phyloP scores from a whole-genome alignment of 805 yeast genomes.

The Saccharomycopsis javanensis region DNA sequence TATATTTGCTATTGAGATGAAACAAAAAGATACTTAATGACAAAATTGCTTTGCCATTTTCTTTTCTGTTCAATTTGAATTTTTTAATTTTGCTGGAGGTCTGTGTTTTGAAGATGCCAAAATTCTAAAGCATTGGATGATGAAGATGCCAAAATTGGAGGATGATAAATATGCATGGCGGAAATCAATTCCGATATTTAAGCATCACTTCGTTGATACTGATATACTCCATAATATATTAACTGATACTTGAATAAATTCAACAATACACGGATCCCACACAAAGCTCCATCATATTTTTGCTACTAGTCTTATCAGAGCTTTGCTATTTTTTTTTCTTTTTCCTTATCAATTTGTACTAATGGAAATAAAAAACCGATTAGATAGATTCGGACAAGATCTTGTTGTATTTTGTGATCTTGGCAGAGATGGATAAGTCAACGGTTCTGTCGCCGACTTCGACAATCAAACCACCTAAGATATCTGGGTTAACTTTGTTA shows the following conservation, averaged over 20 bases:
- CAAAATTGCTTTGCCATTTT: not conserved
- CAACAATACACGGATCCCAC: too few species aligned
- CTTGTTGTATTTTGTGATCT: conserved; percentile 82
- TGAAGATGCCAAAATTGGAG: too few species aligned
- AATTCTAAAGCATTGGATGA: not conserved
- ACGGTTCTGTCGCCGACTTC: conserved; percentile 96
- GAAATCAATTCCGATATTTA: not conserved
- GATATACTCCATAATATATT: too few species aligned
- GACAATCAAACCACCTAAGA: conserved; percentile 91
- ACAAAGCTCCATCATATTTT: too few species aligned
- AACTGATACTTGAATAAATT: too few species aligned
- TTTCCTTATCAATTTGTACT: not conserved
- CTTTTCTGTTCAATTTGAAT: not conserved
- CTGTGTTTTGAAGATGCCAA: not conserved
- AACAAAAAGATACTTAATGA: not conserved
- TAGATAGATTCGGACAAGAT: conserved; percentile 79
- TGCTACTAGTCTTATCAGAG: too few species aligned
- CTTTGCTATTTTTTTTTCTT: not conserved
- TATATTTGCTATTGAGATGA: not conserved
- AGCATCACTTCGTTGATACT: not conserved
- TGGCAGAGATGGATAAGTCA: conserved; percentile 79
- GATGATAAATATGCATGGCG: not conserved
- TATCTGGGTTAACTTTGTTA: conserved; percentile 79
- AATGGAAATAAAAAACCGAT: too few species aligned
- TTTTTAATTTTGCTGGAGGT: not conserved